Conservation (phyloP, 768 basidiomycete genomes). For the Boletellus emodensis region DNA sequence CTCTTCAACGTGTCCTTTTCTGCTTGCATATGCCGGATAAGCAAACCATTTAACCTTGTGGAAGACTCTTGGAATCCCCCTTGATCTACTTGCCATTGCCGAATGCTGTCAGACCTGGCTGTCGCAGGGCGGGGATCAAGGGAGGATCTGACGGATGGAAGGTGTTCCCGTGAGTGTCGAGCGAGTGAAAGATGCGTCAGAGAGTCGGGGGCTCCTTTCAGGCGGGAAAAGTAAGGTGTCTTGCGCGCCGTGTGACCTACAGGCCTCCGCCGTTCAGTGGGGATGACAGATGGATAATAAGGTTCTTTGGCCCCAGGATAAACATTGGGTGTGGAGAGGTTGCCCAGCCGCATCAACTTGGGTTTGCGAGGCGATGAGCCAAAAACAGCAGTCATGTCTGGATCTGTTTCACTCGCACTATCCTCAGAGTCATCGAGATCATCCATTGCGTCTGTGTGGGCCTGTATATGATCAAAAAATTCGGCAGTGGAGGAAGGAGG, state of each 20-base stretch:
- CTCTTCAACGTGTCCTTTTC: conserved; percentile 77
- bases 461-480: conserved; percentile 74
- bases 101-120: conserved; percentile 21
- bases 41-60: conserved; percentile 70
- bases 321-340: conserved; percentile 67
- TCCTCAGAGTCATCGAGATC: conserved; percentile 62
- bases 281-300: conserved; percentile 31
- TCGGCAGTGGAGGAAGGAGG: conserved; percentile 61
- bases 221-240: conserved; percentile 45
- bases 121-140: conserved; percentile 15
- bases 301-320: conserved; percentile 38
- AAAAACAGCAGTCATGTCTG: conserved; percentile 32
- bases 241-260: conserved; percentile 48
- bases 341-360: conserved; percentile 60
- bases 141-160: conserved; percentile 16
- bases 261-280: conserved; percentile 42
- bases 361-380: conserved; percentile 29
- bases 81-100: conserved; percentile 30
- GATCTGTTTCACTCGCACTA: conserved; percentile 37
- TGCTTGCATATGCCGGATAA: conserved; percentile 77
- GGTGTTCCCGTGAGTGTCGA: conserved; percentile 43
- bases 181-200: conserved; percentile 30
- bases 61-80: conserved; percentile 51
- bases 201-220: conserved; percentile 34
- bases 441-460: conserved; percentile 68